Percentiles rank a stretch among this genome's conserved stretches.
These are phyloP conservation scores for Strobilomyces echinocephalus DNA, from an alignment of 768 basidiomycete species.

Conservation along the genomic window DNA sequence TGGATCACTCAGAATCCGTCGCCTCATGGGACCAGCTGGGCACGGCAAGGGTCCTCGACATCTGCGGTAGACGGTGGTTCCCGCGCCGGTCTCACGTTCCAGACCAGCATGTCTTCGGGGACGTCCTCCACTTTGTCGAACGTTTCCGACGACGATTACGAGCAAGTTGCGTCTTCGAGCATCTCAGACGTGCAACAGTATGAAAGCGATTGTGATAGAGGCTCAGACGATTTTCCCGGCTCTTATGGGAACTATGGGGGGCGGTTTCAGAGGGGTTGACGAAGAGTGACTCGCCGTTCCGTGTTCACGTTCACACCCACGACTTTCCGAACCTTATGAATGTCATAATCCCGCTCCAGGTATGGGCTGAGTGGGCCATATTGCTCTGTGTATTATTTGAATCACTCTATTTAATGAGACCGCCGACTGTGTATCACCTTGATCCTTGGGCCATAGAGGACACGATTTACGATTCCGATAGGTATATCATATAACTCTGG, in stretches of 20 bases:
- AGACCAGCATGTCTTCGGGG: slow-evolving; percentile 34
- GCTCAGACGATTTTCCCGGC: slow-evolving; percentile 11
- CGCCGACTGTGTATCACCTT: slow-evolving; percentile 12
- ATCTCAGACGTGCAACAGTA: slow-evolving; percentile 27
- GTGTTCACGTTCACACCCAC: background rate
- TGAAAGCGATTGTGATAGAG: slow-evolving; percentile 23
- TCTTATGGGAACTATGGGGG: slow-evolving; percentile 11
- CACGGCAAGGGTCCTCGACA: slow-evolving; percentile 11
- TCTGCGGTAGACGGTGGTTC: slow-evolving; percentile 14
- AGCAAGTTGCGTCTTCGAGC: slow-evolving; percentile 32
- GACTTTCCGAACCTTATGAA: slow-evolving; percentile 14
- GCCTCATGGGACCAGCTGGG: slow-evolving; percentile 27
- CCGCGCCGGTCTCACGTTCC: slow-evolving; percentile 31
- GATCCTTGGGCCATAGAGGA: slow-evolving; percentile 45
- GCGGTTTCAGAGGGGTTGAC: background rate
- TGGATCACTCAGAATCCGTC: slow-evolving; percentile 41
- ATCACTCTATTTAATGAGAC: slow-evolving; percentile 17
- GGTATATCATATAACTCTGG: slow-evolving; percentile 81
- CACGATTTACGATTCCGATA: slow-evolving; percentile 73
- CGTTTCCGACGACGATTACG: slow-evolving; percentile 30
- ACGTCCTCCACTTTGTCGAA: slow-evolving; percentile 32
- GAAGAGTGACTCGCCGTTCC: background rate
- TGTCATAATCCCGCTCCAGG: slow-evolving; percentile 12
- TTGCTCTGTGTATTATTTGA: slow-evolving; percentile 8
- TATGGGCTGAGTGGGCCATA: background rate